These are phyloP conservation scores for Pythium sukuiense DNA, from an alignment of 352 stramenopile genomes.

Conservation along the genomic window DNA sequence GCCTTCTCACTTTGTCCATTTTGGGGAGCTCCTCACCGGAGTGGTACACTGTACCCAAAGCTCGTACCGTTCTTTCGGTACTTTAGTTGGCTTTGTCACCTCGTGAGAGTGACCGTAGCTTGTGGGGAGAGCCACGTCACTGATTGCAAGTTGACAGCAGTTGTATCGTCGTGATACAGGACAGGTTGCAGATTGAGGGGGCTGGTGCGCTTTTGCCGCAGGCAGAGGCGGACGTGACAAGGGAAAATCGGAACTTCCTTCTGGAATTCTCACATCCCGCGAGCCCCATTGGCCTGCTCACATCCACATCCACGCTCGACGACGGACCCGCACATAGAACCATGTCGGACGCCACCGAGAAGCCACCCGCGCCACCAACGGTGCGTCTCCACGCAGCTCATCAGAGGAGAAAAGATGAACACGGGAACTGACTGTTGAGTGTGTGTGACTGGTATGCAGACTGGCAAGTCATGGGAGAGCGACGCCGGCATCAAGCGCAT, in stretches of 20 bases:
- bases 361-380: neutral
- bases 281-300: neutral
- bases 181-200: slow-evolving; percentile 17
- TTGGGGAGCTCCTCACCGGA: neutral
- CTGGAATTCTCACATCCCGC: slow-evolving; percentile 14
- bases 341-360: neutral
- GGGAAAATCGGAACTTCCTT: slow-evolving; percentile 9
- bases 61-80: slow-evolving; percentile 2
- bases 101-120: slow-evolving; percentile 9
- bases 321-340: neutral
- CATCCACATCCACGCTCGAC: slow-evolving; percentile 2
- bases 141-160: slow-evolving; percentile 19
- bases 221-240: slow-evolving; percentile 7
- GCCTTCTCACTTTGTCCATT: neutral
- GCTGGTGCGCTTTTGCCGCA: neutral
- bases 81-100: neutral
- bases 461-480: slow-evolving; percentile 61
- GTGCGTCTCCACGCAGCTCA: neutral
- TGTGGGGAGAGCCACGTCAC: slow-evolving; percentile 26
- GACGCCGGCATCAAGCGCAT: slow-evolving; percentile 79
- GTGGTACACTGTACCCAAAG: slow-evolving; percentile 20
- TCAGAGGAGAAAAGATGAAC: neutral
- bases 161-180: neutral
- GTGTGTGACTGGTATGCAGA: neutral
- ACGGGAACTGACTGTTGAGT: neutral